These are phyloP conservation scores for Botryotinia narcissicola DNA, from an alignment of 2,329 filamentous ascomycete genomes.

Conservation along the genomic window DNA sequence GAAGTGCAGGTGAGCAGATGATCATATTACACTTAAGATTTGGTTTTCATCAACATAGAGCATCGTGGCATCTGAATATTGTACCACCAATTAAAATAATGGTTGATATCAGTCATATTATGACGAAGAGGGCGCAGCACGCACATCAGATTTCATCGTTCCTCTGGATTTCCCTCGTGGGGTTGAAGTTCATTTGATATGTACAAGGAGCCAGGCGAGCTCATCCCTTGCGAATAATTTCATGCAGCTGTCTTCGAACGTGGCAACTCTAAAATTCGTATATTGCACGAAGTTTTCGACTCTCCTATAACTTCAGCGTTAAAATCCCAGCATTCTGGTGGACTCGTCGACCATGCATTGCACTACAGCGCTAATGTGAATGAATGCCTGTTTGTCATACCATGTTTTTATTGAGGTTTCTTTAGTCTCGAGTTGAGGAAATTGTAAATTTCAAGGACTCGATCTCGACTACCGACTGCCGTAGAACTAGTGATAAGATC, in stretches of 20 bases:
- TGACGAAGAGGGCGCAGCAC: conserved; percentile 19
- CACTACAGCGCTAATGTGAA: conserved; percentile 7
- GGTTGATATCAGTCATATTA: conserved; percentile 13
- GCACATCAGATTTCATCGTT: not conserved
- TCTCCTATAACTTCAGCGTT: not conserved
- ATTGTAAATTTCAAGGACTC: not conserved
- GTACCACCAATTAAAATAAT: not conserved
- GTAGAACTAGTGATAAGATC: not conserved
- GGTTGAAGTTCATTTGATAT: conserved; percentile 2
- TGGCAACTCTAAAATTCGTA: conserved; percentile 17
- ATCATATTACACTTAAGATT: conserved; percentile 22
- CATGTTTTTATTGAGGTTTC: not conserved
- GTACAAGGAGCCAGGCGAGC: not conserved
- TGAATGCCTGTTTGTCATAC: not conserved
- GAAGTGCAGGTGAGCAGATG: conserved; percentile 25
- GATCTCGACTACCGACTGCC: not conserved
- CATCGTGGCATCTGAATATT: conserved; percentile 15
- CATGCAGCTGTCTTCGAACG: conserved; percentile 23
- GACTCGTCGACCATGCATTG: conserved; percentile 4
- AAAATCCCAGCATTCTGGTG: conserved; percentile 2
- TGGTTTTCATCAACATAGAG: not conserved
- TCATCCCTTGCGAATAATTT: conserved; percentile 14
- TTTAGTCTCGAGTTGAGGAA: not conserved
- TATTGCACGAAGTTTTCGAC: conserved; percentile 16
- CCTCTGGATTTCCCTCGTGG: not conserved